Percentiles rank a stretch among this genome's conserved stretches.
These are phyloP conservation scores for Ogataea glucozyma DNA, from an alignment of 805 yeast species.

Conservation along the genomic window DNA sequence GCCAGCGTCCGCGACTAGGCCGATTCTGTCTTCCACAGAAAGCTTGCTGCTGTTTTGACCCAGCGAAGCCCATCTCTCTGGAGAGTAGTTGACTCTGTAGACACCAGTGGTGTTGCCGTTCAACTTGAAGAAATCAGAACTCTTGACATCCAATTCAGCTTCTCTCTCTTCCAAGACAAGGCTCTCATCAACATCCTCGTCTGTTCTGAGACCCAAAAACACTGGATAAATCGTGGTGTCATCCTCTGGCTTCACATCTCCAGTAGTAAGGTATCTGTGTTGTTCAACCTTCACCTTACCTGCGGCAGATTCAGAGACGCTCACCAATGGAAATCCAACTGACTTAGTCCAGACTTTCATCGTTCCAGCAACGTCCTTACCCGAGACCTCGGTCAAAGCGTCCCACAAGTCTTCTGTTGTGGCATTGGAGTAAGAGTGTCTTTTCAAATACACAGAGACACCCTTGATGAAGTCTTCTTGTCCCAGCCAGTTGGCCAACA, in stretches of 20 bases:
- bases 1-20: conserved; percentile 56
- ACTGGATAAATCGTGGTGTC: conserved; percentile 61
- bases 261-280: conserved; percentile 64
- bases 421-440: conserved; percentile 69
- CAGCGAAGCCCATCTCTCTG: conserved; percentile 39
- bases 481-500: conserved; percentile 75
- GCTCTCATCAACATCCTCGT: conserved; percentile 31
- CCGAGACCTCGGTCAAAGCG: conserved; percentile 63
- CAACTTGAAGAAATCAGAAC: conserved; percentile 43
- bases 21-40: conserved; percentile 53
- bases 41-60: conserved; percentile 41
- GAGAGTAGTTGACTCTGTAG: conserved; percentile 53
- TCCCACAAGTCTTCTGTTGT: conserved; percentile 73
- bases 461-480: conserved; percentile 71
- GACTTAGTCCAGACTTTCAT: conserved; percentile 75
- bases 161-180: conserved; percentile 31
- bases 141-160: conserved; percentile 17
- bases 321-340: conserved; percentile 73
- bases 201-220: conserved; percentile 42
- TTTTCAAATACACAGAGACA: conserved; percentile 66
- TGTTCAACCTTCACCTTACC: conserved; percentile 44
- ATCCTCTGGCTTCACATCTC: conserved; percentile 64
- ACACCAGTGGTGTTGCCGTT: conserved; percentile 55
- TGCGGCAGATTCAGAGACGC: conserved; percentile 45
- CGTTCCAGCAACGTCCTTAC: conserved; percentile 59